These are phyloP conservation scores for Ophiostoma sp. DNA, from an alignment of 2,329 filamentous ascomycete species.

Conservation along the genomic window DNA sequence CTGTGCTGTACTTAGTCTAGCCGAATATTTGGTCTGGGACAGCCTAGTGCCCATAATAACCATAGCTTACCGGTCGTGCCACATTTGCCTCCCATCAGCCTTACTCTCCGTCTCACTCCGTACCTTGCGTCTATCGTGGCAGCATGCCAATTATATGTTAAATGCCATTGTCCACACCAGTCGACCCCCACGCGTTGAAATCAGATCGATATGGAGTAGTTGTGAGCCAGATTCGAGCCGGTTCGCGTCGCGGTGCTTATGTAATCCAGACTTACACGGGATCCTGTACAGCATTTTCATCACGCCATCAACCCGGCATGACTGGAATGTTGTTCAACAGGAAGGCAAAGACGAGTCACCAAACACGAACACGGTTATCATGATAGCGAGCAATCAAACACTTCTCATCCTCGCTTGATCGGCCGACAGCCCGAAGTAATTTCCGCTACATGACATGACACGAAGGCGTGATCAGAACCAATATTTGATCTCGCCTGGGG, in stretches of 20 bases:
- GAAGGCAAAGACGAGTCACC: not conserved
- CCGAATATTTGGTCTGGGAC: not conserved
- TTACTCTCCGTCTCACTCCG: not conserved
- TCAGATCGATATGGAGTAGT: not conserved
- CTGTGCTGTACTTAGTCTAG: not conserved
- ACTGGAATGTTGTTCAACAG: not conserved
- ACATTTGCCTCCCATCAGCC: conserved; percentile 2
- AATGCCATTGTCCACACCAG: not conserved
- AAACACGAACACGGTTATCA: not conserved
- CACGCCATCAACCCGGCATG: not conserved
- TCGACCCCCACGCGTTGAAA: not conserved
- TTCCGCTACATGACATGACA: not conserved
- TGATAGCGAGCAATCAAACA: not conserved
- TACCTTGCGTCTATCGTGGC: not conserved
- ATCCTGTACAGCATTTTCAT: not conserved
- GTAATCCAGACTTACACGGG: not conserved
- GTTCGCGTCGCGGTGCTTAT: not conserved
- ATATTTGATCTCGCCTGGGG: not conserved
- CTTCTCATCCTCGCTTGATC: not conserved
- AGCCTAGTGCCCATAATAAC: not conserved
- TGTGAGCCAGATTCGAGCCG: not conserved
- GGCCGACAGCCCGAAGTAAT: not conserved
- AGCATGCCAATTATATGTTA: not conserved
- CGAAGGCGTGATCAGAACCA: conserved; percentile 7
- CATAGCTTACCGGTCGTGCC: not conserved